A percentile compares a stretch with the other conserved stretches of the same genome.
phyloP scores from a whole-genome alignment of 495 filamentous ascomycete species.

The Daldinia decipiens region DNA sequence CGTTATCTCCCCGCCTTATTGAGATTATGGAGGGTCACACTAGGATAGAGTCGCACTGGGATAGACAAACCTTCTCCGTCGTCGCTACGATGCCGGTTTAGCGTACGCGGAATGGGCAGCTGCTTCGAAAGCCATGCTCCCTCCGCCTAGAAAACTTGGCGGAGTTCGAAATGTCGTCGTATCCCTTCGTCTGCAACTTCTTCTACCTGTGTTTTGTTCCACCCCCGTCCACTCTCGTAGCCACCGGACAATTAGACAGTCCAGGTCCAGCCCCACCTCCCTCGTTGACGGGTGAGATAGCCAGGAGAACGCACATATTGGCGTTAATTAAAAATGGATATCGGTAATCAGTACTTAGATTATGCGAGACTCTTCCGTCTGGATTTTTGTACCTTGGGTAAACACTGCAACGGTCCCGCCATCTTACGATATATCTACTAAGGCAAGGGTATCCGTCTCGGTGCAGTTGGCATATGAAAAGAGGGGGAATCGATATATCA shows the following conservation, averaged over 20 bases:
- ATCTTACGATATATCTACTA: conserved; percentile 6
- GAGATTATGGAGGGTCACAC: conserved; percentile 37
- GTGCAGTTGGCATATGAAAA: conserved; percentile 11
- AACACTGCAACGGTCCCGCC: neutral
- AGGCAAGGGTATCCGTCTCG: conserved; percentile 1
- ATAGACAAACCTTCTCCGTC: conserved; percentile 33
- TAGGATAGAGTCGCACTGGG: conserved; percentile 7
- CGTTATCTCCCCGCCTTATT: conserved; percentile 37
- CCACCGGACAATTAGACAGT: conserved; percentile 4
- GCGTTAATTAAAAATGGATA: neutral
- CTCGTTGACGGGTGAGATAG: neutral
- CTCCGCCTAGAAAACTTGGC: neutral
- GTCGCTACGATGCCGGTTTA: neutral
- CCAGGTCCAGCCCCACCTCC: neutral
- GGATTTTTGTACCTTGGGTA: neutral
- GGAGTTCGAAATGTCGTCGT: neutral
- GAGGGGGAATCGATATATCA: neutral
- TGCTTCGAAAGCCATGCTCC: neutral
- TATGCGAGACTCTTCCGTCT: neutral
- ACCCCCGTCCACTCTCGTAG: neutral
- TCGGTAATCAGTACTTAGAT: neutral
- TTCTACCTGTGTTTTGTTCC: neutral
- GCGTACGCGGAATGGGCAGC: conserved; percentile 1
- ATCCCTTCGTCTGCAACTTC: neutral
- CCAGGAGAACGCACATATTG: neutral